These are phyloP conservation scores for Verticillium longisporum DNA, from an alignment of 2,329 filamentous ascomycete species.

Conservation along the genomic window DNA sequence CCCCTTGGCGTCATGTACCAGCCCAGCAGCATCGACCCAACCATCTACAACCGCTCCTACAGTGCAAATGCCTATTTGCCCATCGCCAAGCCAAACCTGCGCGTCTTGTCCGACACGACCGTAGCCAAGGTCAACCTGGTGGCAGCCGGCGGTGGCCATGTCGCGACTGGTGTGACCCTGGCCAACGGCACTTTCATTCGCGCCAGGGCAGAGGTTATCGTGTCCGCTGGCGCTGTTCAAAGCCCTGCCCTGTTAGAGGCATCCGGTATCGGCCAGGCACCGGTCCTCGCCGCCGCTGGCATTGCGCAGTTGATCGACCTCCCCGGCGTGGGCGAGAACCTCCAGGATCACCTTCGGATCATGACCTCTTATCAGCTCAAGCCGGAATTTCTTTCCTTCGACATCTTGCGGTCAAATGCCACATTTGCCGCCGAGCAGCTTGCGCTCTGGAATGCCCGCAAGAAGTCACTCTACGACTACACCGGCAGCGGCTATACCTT, in stretches of 20 bases:
- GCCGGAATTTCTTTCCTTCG: slow-evolving; percentile 20
- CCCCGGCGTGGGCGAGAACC: slow-evolving; percentile 44
- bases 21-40: slow-evolving; percentile 39
- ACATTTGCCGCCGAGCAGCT: slow-evolving; percentile 29
- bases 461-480: slow-evolving; percentile 30
- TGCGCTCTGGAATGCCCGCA: slow-evolving; percentile 22
- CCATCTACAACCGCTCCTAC: slow-evolving; percentile 41
- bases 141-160: slow-evolving; percentile 7
- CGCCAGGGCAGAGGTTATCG: slow-evolving; percentile 23
- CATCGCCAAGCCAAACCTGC: slow-evolving; percentile 32
- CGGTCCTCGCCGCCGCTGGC: slow-evolving; percentile 36
- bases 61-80: slow-evolving; percentile 34
- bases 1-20: slow-evolving; percentile 43
- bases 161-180: slow-evolving; percentile 16
- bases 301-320: slow-evolving; percentile 44
- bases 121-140: slow-evolving; percentile 30
- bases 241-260: slow-evolving; percentile 51
- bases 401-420: slow-evolving; percentile 21
- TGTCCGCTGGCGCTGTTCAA: slow-evolving; percentile 41
- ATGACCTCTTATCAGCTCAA: slow-evolving; percentile 19
- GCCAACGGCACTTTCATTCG: slow-evolving; percentile 16
- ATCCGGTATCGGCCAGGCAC: slow-evolving; percentile 44
- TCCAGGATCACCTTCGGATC: slow-evolving; percentile 27
- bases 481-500: slow-evolving; percentile 31
- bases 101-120: slow-evolving; percentile 25